Conservation (phyloP, 2,329 filamentous ascomycete genomes). For the Fusarium kyushuense region DNA sequence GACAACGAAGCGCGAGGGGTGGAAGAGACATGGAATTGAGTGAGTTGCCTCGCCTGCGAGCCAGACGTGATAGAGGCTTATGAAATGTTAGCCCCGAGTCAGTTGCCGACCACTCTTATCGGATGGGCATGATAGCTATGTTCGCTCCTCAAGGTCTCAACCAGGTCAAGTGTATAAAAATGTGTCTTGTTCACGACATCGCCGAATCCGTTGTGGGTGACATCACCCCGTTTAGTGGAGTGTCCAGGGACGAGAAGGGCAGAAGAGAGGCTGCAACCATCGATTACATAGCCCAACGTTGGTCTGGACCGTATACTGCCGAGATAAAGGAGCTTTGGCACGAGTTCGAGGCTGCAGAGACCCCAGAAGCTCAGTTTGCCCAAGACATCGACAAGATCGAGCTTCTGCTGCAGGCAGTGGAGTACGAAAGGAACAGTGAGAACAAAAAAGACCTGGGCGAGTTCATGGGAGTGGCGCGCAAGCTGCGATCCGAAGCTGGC, state of each 20-base stretch:
- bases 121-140: conserved; percentile 97
- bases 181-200: conserved; percentile 98
- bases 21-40: conserved; percentile 85
- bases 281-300: conserved; percentile 81
- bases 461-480: conserved; percentile 81
- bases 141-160: conserved; percentile 82
- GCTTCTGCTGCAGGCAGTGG: conserved; percentile 91
- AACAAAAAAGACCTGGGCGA: conserved; percentile 81
- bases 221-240: conserved; percentile 92
- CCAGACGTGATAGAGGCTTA: neutral
- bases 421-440: conserved; percentile 83
- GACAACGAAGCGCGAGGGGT: conserved; percentile 95
- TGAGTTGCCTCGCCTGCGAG: conserved; percentile 1
- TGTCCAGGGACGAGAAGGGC: conserved; percentile 88
- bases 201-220: conserved; percentile 96
- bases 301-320: conserved; percentile 75
- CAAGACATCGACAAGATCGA: conserved; percentile 99
- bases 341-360: conserved; percentile 91
- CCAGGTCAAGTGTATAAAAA: conserved; percentile 86
- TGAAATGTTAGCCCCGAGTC: conserved; percentile 75
- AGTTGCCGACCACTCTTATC: conserved; percentile 99
- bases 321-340: conserved; percentile 87
- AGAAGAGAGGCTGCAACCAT: conserved; percentile 88
- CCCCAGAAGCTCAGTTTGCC: conserved; percentile 86
- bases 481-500: conserved; percentile 80